Evolutionary conservation across 164 flowering plant species (phyloP).

Genomic region (Warburgia ugandensis): DNA sequence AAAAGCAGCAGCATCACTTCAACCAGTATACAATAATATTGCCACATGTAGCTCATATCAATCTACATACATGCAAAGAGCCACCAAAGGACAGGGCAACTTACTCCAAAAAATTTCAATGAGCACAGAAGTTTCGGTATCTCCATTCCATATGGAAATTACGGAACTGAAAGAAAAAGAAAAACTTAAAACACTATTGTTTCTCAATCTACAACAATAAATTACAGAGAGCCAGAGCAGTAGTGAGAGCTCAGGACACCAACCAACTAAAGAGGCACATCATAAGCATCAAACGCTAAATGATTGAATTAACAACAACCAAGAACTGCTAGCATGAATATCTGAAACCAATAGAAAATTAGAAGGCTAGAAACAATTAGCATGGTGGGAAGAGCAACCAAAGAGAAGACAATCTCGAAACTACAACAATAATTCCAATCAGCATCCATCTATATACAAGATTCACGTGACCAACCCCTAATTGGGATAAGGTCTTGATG

Average conservation of each 20-base stretch:
- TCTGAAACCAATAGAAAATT: no score
- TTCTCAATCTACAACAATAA: no score
- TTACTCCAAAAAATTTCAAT: constrained; percentile 16
- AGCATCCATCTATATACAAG: no score
- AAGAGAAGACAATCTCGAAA: no score
- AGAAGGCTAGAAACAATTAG: no score
- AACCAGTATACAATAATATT: constrained; percentile 2
- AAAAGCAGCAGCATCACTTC: neutral
- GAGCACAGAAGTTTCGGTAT: constrained; percentile 15
- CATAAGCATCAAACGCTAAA: no score
- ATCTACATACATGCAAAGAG: constrained; percentile 1
- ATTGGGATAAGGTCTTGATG: no score
- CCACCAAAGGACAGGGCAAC: constrained; percentile 12
- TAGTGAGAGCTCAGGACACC: neutral
- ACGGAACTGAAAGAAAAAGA: constrained; percentile 13
- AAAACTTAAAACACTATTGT: constrained; percentile 8
- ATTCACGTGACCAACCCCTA: no score
- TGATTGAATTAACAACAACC: no score
- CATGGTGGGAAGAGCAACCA: no score
- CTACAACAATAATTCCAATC: no score
- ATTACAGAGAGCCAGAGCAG: neutral
- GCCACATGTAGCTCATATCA: constrained; percentile 9
- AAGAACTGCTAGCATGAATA: no score
- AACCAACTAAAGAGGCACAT: neutral
- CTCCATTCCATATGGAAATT: constrained; percentile 8